Evolutionary conservation across 2,329 filamentous ascomycete genomes (phyloP).

Genomic region (Fusarium sp.): DNA sequence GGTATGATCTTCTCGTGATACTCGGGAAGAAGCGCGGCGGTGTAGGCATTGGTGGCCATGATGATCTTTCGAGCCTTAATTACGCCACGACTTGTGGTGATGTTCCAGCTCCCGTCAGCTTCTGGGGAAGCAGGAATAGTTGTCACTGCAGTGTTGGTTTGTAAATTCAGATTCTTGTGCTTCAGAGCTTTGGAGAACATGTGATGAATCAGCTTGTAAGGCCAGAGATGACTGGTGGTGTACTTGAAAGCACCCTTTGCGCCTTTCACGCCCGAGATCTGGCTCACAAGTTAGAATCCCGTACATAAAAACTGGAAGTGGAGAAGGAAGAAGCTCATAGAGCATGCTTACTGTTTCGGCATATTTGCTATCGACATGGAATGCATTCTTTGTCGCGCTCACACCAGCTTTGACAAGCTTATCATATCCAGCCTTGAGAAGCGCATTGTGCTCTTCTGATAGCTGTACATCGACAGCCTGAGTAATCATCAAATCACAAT

Average conservation of each 20-base stretch:
- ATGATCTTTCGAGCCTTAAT: constrained; percentile 46
- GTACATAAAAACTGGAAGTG: fast-evolving
- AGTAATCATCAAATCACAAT: constrained; percentile 57
- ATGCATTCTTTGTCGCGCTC: neutral
- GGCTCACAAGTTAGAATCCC: constrained; percentile 27
- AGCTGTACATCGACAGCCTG: constrained; percentile 53
- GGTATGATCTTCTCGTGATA: constrained; percentile 72
- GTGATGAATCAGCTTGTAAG: constrained; percentile 46
- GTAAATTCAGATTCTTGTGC: constrained; percentile 41
- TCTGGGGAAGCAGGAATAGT: constrained; percentile 18
- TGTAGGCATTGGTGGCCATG: neutral
- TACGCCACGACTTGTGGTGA: constrained; percentile 49
- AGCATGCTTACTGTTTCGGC: constrained; percentile 33
- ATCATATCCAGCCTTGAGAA: constrained; percentile 44
- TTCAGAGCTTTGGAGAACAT: constrained; percentile 36
- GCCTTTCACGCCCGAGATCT: constrained; percentile 44
- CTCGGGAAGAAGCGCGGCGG: neutral
- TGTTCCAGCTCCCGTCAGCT: constrained; percentile 16
- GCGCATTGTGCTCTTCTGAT: constrained; percentile 26
- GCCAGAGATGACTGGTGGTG: constrained; percentile 44
- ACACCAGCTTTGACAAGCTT: constrained; percentile 41
- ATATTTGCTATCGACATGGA: constrained; percentile 19
- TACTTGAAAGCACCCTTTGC: constrained; percentile 48
- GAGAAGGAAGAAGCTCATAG: no score
- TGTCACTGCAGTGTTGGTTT: constrained; percentile 41